Conservation (phyloP, 129 eudicot species). For the Logfia minima region DNA sequence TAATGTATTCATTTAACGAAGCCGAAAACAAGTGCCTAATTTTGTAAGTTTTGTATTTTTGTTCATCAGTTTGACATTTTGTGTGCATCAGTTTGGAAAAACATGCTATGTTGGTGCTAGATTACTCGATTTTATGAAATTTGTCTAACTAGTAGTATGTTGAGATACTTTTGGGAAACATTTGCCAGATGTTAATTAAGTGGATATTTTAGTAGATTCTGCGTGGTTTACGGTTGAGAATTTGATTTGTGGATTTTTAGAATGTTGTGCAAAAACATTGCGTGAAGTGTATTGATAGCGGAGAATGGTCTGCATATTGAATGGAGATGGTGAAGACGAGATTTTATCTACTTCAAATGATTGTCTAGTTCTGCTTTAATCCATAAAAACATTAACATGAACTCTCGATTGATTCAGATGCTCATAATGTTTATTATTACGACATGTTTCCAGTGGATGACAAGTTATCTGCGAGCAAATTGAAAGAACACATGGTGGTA, state of each 20-base stretch:
- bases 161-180: background rate
- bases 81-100: background rate
- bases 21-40: too few relatives aligned
- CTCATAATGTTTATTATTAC: background rate
- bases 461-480: constrained; percentile 43
- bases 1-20: too few relatives aligned
- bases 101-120: background rate
- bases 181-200: background rate
- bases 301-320: background rate
- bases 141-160: background rate
- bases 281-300: background rate
- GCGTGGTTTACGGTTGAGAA: background rate
- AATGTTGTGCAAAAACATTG: constrained; percentile 3
- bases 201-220: background rate
- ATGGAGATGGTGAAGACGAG: background rate
- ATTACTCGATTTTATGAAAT: background rate
- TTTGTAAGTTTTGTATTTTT: background rate
- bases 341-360: background rate
- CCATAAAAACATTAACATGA: background rate
- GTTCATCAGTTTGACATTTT: background rate
- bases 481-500: constrained; percentile 47
- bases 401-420: background rate
- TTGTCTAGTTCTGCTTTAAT: background rate
- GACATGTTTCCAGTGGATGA: constrained; percentile 50
- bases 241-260: constrained; percentile 1